Evolutionary conservation across 306 rosid genomes (phyloP).

Genomic region (Pterocarpus santalinus): DNA sequence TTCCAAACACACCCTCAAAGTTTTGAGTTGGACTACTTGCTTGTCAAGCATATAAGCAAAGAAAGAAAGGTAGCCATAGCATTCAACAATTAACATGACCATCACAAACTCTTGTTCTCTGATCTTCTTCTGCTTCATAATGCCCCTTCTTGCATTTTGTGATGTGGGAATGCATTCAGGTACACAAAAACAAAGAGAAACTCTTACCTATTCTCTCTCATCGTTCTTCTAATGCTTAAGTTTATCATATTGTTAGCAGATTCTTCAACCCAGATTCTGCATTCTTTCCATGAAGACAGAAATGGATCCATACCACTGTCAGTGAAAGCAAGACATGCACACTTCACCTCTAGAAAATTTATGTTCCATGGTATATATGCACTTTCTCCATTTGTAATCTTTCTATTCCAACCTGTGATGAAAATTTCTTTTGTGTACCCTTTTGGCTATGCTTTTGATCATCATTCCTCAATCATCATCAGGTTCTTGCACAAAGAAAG

Average conservation of each 20-base stretch:
- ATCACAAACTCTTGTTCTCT: conserved; percentile 54
- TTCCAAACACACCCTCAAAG: background rate
- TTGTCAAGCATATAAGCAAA: conserved; percentile 21
- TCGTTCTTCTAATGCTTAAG: background rate
- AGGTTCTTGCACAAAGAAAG: conserved; percentile 66
- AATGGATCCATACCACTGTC: conserved; percentile 46
- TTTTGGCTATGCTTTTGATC: conserved; percentile 11
- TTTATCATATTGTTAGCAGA: conserved; percentile 41
- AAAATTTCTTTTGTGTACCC: background rate
- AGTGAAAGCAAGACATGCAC: conserved; percentile 42
- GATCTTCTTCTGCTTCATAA: conserved; percentile 49
- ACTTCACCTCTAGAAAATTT: conserved; percentile 47
- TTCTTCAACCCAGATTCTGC: conserved; percentile 43
- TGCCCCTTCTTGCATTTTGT: conserved; percentile 46
- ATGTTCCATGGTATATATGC: conserved; percentile 54
- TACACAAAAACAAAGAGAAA: background rate
- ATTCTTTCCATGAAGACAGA: conserved; percentile 46
- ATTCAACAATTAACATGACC: conserved; percentile 38
- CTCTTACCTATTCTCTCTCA: conserved; percentile 15
- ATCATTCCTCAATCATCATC: background rate
- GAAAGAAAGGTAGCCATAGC: background rate
- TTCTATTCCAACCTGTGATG: background rate
- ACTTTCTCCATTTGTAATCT: conserved; percentile 4
- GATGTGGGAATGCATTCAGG: conserved; percentile 41
- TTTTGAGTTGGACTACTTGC: conserved; percentile 16